These are phyloP conservation scores for Oehlia diaphana DNA, from an alignment of 192 early-diverging fungal species.

Conservation along the genomic window DNA sequence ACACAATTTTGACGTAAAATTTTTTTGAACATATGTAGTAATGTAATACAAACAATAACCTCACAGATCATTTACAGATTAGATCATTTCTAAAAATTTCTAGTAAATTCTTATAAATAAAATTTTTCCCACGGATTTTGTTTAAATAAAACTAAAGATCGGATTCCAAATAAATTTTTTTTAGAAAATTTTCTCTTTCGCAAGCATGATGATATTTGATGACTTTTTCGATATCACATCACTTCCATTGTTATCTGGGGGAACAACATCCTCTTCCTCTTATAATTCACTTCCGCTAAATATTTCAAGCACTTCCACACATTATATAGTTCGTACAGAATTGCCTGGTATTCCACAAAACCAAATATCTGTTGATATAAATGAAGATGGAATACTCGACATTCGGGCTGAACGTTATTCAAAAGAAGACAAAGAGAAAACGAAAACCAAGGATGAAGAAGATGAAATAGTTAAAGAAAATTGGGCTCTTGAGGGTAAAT, in stretches of 20 bases:
- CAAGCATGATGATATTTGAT: not conserved
- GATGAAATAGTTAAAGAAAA: not conserved
- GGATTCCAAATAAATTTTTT: no score
- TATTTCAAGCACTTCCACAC: not conserved
- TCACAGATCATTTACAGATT: no score
- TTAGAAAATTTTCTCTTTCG: no score
- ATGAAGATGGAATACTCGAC: not conserved
- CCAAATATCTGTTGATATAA: not conserved
- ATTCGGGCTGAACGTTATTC: not conserved
- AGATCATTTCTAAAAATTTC: no score
- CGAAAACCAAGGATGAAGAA: not conserved
- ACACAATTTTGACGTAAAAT: no score
- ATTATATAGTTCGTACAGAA: constrained; percentile 1
- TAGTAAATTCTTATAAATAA: no score
- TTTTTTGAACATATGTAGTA: no score
- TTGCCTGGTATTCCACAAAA: not conserved
- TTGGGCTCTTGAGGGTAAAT: not conserved
- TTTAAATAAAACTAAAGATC: not conserved
- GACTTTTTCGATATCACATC: not conserved
- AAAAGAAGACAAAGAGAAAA: not conserved
- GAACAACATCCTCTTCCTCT: not conserved
- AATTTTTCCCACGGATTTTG: not conserved
- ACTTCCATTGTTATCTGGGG: not conserved
- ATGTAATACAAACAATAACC: no score
- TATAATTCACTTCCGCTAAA: not conserved